These are phyloP conservation scores for Juglanconis sp. DNA, from an alignment of 2,329 filamentous ascomycete species.

Conservation along the genomic window DNA sequence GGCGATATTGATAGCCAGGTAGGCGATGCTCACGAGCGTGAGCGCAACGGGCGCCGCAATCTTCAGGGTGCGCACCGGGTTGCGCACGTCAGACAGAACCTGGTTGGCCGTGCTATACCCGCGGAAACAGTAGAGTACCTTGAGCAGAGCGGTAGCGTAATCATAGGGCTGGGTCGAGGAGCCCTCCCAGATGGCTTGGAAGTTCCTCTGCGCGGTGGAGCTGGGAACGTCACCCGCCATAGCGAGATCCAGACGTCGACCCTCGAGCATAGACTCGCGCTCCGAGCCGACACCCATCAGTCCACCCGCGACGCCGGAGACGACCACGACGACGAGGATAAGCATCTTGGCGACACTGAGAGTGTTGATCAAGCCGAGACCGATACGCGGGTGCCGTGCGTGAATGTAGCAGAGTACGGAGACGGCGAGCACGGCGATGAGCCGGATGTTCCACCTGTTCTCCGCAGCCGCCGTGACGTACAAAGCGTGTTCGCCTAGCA, in stretches of 20 bases:
- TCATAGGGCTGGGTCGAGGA: conserved; percentile 38
- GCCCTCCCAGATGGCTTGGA: conserved; percentile 36
- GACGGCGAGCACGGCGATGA: conserved; percentile 44
- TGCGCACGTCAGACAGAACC: conserved; percentile 53
- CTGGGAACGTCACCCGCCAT: conserved; percentile 22
- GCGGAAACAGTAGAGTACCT: conserved; percentile 54
- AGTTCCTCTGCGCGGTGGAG: conserved; percentile 37
- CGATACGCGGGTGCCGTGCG: conserved; percentile 41
- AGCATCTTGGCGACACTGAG: conserved; percentile 48
- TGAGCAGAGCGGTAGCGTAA: conserved; percentile 50
- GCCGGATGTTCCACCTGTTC: conserved; percentile 47
- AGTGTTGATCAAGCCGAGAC: conserved; percentile 45
- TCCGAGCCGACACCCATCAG: conserved; percentile 29
- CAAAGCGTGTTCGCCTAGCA: conserved; percentile 50
- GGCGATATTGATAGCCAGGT: conserved; percentile 56
- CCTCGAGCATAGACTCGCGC: conserved; percentile 13
- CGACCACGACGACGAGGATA: conserved; percentile 43
- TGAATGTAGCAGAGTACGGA: conserved; percentile 46
- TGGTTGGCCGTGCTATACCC: conserved; percentile 55
- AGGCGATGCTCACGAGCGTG: conserved; percentile 49
- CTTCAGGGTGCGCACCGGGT: conserved; percentile 56
- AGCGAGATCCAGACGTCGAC: conserved; percentile 22
- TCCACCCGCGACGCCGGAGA: conserved; percentile 38
- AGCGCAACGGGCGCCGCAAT: conserved; percentile 54
- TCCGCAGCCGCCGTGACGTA: conserved; percentile 38